Evolutionary conservation across 1,284 basidiomycete species (phyloP).

Genomic region (Cryptococcus sp.): DNA sequence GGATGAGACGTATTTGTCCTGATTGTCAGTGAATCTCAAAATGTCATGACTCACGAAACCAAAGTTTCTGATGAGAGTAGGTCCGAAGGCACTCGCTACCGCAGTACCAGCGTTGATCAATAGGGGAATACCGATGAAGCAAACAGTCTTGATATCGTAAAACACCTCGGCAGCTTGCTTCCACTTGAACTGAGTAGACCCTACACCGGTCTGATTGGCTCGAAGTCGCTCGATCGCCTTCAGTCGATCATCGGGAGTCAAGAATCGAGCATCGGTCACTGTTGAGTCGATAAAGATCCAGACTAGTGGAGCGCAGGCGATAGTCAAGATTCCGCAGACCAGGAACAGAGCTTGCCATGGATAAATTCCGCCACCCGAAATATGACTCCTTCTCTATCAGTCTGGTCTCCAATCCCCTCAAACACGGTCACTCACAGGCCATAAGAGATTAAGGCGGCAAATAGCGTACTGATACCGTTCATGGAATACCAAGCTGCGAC

Average conservation of each 20-base stretch:
- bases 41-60: constrained; percentile 6
- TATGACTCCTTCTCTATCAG: constrained; percentile 24
- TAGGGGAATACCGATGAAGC: constrained; percentile 41
- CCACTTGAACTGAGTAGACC: constrained; percentile 33
- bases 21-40: not conserved
- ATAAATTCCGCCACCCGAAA: constrained; percentile 29
- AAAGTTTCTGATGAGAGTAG: constrained; percentile 13
- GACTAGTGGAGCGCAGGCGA: constrained; percentile 40
- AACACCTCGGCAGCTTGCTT: constrained; percentile 41
- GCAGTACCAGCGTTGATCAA: constrained; percentile 38
- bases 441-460: constrained; percentile 37
- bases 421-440: constrained; percentile 22
- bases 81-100: constrained; percentile 36
- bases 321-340: constrained; percentile 35
- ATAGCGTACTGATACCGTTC: constrained; percentile 43
- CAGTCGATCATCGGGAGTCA: constrained; percentile 41
- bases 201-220: constrained; percentile 48
- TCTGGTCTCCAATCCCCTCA: not conserved
- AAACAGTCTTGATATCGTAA: constrained; percentile 42
- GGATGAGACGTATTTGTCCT: constrained; percentile 23
- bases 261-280: constrained; percentile 43
- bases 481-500: constrained; percentile 44
- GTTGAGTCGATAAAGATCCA: constrained; percentile 40
- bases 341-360: constrained; percentile 48
- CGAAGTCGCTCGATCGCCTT: constrained; percentile 48